phyloP scores from a whole-genome alignment of 192 early-diverging fungal species.

The Helicostylum pulchrum region DNA sequence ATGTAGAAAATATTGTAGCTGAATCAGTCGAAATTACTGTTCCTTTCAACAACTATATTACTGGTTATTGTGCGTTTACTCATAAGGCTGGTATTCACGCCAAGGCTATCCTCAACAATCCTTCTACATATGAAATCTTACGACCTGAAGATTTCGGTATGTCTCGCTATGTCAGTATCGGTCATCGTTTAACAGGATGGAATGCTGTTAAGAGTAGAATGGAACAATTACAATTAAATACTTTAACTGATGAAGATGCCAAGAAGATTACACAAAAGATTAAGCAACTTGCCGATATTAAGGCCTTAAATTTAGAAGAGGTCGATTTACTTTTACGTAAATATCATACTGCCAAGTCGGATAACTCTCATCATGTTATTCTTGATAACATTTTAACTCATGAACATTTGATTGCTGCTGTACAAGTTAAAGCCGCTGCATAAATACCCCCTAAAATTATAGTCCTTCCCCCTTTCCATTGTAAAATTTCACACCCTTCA shows the following conservation, averaged over 20 bases:
- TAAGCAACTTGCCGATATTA: slow-evolving; percentile 92
- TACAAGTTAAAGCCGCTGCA: not conserved
- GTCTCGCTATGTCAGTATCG: slow-evolving; percentile 95
- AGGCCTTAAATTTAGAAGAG: slow-evolving; percentile 87
- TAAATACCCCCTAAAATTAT: not conserved
- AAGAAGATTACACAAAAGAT: slow-evolving; percentile 93
- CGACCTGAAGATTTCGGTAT: slow-evolving; percentile 98
- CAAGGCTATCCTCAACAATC: slow-evolving; percentile 99
- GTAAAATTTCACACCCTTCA: not conserved
- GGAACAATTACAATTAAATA: slow-evolving; percentile 77
- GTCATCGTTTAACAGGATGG: slow-evolving; percentile 97
- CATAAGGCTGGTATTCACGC: slow-evolving; percentile 99
- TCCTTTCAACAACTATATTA: slow-evolving; percentile 99
- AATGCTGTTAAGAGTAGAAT: slow-evolving; percentile 99
- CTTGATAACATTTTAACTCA: slow-evolving; percentile 46
- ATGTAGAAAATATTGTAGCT: slow-evolving; percentile 94
- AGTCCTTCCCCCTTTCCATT: not conserved
- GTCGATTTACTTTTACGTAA: slow-evolving; percentile 81
- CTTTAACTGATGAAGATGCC: slow-evolving; percentile 81
- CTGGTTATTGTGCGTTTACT: slow-evolving; percentile 97
- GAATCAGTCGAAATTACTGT: slow-evolving; percentile 92
- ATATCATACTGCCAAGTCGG: slow-evolving; percentile 70
- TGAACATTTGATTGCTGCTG: slow-evolving; percentile 42
- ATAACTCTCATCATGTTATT: slow-evolving; percentile 51
- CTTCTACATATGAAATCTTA: slow-evolving; percentile 96